Evolutionary conservation across 73 alveolate genomes (phyloP), one percentile per base, ranked within the genome.

Genomic region (Stentor roeselii): DNA sequence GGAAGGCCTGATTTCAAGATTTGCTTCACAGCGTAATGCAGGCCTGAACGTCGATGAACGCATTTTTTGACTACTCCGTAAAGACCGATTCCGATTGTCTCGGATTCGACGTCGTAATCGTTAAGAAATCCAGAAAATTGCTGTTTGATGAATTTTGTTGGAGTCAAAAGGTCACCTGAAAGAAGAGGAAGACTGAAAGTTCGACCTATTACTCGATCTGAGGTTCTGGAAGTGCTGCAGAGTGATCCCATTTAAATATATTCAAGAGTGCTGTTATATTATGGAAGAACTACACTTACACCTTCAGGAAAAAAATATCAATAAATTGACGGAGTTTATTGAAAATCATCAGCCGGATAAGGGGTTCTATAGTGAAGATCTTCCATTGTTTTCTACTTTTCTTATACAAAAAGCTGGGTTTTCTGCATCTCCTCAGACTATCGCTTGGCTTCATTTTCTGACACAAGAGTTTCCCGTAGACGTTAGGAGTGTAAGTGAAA

Each of bases 11-110:
- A 50, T 50, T 50, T 50, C 21, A 21, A 6, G 21, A 50, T 21
- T 50, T 50, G 30, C 21, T 50, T 50, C 6, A 50, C 67, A 11
- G 67, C 67, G 21, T 50, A 50, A 6, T 50, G 67, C 67, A 50
- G 21, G 6, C 67, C 80, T 21, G 80, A 21, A 27, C 80, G 27
- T 1, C 11, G 21, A 67, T 67, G 80, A 1, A 27, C 34, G 41
- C 80, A 67, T 67, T 34, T 67, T 67, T 32, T 21, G 14, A 67
- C 34, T 67, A 21, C 80, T 34, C 80, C 80, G 34, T 67, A 32
- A 67, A 67, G 80, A 27, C 80, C 80, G 34, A 40, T 32, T 11
- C 80, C 80, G 27, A 67, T 1, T n/a, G 41, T 21, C 11, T 21
- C 50, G 11, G 6, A 11, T 11, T 50, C 67, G 6, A 21, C 6